Base-by-base conservation (phyloP, 2,329 filamentous ascomycete genomes). In the Phaeophleospora eucalypticola region DNA sequence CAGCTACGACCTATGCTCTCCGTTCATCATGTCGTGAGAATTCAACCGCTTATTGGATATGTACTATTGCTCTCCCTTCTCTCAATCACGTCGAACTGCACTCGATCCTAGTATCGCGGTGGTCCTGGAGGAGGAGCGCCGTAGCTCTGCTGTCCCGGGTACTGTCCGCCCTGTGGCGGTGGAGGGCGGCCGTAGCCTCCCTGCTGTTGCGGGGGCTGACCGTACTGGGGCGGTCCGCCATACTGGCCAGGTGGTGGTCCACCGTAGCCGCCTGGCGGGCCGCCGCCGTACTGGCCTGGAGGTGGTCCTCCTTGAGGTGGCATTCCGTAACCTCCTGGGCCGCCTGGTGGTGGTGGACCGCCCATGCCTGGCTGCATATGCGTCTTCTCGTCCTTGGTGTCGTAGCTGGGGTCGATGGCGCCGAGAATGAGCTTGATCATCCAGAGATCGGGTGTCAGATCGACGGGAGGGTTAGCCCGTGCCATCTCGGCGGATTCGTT, bases 401-500 rank as follows among this genome's bases (percentile, higher is more conserved):
- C 81, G 56, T 84, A 84, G 16, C 78, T 80, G 18, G 75, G 71
- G 59, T 86, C 82, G 59, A 86, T 83, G 32, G 81, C 77, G 50
- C 82, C 82, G 19, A 86, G 77, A 41, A 86, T 78, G 48, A 86
- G 72, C 66, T 86, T 86, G 53, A 82, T 74, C 58, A 82, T 73
- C 81, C 81, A 84, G 43, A 83, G 74, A 56, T 84, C 81, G 8
- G 80, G 79, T 3, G 81, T 83, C 34, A 84, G 68, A 54, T 83
- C 74, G 20, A 84, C 76, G 3, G 80, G 80, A 6, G 80, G 81
- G 48, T 77, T 74, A 20, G 79, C 78, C 40, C 75, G 74, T 1
- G 77, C 71, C 81, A 85, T 83, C 59, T 84, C 80, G 39, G 81
- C 79, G 51, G 81, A 80, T 61, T 85, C 82, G 54, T 82, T 80